Conservation (phyloP, 768 basidiomycete genomes). For the Artomyces pyxidatus region DNA sequence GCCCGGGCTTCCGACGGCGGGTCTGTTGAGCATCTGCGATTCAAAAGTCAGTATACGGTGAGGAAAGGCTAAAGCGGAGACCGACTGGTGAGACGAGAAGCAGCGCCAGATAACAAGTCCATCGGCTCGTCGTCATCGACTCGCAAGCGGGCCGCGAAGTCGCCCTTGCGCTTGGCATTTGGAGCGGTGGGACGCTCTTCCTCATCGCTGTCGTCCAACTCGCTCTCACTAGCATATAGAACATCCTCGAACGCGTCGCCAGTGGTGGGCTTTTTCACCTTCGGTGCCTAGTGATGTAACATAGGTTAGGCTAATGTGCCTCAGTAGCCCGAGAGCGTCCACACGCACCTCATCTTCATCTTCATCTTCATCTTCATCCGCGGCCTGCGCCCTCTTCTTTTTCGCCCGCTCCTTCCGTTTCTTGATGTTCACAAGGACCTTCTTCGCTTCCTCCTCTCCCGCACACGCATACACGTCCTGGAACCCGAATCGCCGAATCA, state of each 20-base stretch:
- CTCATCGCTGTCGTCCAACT: constrained; percentile 66
- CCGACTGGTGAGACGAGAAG: constrained; percentile 63
- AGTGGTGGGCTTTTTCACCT: constrained; percentile 36
- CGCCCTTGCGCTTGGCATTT: constrained; percentile 30
- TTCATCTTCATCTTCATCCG: constrained; percentile 47
- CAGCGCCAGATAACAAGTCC: constrained; percentile 83
- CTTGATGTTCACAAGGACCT: constrained; percentile 89
- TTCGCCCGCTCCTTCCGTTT: constrained; percentile 93
- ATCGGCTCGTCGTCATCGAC: constrained; percentile 91
- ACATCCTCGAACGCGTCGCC: constrained; percentile 97
- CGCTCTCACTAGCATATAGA: constrained; percentile 93
- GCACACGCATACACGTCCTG: constrained; percentile 72
- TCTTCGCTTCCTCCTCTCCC: constrained; percentile 73
- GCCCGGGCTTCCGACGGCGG: constrained; percentile 70
- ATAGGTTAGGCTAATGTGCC: background rate
- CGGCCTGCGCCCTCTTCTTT: constrained; percentile 61
- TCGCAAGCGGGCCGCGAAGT: constrained; percentile 57
- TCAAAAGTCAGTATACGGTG: background rate
- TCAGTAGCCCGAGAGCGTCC: background rate
- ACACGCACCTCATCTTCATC: constrained; percentile 39
- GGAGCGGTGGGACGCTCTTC: constrained; percentile 36
- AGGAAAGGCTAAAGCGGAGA: constrained; percentile 10
- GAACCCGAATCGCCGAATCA: constrained; percentile 86
- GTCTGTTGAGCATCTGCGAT: constrained; percentile 34
- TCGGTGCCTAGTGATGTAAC: constrained; percentile 18